A percentile compares a stretch with the other conserved stretches of the same genome.
phyloP scores from a whole-genome alignment of 2,329 filamentous ascomycete species.

The Plenodomus lindquistii region DNA sequence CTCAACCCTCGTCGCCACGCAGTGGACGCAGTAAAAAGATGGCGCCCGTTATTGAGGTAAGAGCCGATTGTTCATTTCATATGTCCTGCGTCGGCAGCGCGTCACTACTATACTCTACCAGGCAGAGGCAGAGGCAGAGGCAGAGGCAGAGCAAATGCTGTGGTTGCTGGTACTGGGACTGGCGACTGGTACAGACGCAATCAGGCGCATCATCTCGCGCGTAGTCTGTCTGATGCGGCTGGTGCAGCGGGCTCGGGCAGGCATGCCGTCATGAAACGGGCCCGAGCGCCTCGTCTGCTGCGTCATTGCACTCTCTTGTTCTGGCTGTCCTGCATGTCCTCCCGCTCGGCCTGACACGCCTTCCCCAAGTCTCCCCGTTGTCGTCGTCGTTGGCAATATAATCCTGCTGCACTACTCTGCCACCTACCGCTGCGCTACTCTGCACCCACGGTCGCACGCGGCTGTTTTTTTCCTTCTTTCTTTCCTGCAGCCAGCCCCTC shows the following conservation, averaged over 20 bases:
- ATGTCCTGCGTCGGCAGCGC: neutral
- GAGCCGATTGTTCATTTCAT: slow-evolving; percentile 8
- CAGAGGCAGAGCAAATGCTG: slow-evolving; percentile 1
- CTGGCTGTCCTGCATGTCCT: slow-evolving; percentile 28
- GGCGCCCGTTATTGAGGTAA: slow-evolving; percentile 42
- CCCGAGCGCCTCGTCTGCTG: slow-evolving; percentile 3
- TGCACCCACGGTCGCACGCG: slow-evolving; percentile 20
- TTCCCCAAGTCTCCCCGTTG: neutral
- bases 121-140: neutral
- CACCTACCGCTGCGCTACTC: slow-evolving; percentile 14
- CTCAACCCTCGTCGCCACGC: slow-evolving; percentile 16
- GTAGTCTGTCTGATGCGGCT: slow-evolving; percentile 8
- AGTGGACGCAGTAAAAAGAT: slow-evolving; percentile 27
- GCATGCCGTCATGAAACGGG: slow-evolving; percentile 25
- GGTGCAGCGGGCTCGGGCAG: slow-evolving; percentile 21
- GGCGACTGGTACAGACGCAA: too few relatives aligned
- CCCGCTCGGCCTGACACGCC: slow-evolving; percentile 21
- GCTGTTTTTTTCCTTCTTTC: slow-evolving; percentile 10
- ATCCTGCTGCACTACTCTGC: slow-evolving; percentile 3
- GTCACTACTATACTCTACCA: neutral
- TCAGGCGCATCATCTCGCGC: slow-evolving; percentile 12
- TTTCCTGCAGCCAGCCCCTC: slow-evolving; percentile 1
- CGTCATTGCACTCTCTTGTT: slow-evolving; percentile 36
- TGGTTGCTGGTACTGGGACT: too few relatives aligned
- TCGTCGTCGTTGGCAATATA: neutral